Evolutionary conservation across 306 rosid genomes (phyloP).

Genomic region (Ziziphus jujuba): DNA sequence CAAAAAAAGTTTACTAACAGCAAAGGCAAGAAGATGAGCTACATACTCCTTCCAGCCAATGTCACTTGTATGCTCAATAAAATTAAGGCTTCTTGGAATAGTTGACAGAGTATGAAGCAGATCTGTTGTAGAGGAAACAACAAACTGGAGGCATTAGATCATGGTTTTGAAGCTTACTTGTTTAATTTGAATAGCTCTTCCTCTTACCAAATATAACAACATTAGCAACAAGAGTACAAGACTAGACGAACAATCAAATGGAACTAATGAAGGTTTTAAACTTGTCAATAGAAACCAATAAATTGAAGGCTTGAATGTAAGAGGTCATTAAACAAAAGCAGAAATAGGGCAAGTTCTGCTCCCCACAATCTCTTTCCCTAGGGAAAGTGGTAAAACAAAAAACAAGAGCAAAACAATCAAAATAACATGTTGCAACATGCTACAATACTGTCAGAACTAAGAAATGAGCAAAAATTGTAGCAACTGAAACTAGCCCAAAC

Average conservation of each 20-base stretch:
- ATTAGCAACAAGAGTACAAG: not conserved
- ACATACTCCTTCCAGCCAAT: slow-evolving; percentile 96
- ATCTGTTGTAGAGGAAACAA: slow-evolving; percentile 44
- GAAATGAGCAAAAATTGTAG: slow-evolving; percentile 25
- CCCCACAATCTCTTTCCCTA: not conserved
- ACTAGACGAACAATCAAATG: not conserved
- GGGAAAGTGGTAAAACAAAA: not conserved
- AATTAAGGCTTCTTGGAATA: slow-evolving; percentile 63
- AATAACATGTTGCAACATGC: not conserved
- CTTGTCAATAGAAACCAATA: not conserved
- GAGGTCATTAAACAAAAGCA: not conserved
- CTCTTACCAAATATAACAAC: slow-evolving; percentile 3
- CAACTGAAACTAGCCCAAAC: slow-evolving; percentile 2
- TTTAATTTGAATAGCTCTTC: not conserved
- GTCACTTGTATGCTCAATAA: slow-evolving; percentile 79
- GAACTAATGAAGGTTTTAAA: not conserved
- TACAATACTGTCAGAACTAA: not conserved
- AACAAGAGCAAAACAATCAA: slow-evolving; percentile 6
- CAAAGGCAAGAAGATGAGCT: slow-evolving; percentile 18
- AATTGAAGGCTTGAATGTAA: not conserved
- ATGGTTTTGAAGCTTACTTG: not conserved
- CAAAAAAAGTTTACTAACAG: slow-evolving; percentile 7
- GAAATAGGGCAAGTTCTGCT: not conserved
- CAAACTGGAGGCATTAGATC: slow-evolving; percentile 11
- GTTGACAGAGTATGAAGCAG: slow-evolving; percentile 65